phyloP scores from a whole-genome alignment of 805 yeast genomes.

The Nakazawaea pomicola region DNA sequence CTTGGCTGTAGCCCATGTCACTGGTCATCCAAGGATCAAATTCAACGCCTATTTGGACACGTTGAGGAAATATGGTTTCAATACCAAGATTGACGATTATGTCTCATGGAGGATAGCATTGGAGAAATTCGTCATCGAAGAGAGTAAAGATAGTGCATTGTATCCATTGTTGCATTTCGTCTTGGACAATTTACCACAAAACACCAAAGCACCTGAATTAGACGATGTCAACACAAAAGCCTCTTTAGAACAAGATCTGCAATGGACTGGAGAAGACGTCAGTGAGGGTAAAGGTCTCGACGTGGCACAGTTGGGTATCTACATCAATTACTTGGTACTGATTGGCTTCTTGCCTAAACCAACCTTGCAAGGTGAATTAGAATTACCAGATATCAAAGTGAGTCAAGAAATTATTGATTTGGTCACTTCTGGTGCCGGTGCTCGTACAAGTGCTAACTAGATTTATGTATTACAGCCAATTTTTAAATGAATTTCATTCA shows the following conservation, averaged over 20 bases:
- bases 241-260: slow-evolving; percentile 58
- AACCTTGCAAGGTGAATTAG: slow-evolving; percentile 29
- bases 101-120: slow-evolving; percentile 72
- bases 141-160: slow-evolving; percentile 74
- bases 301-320: slow-evolving; percentile 59
- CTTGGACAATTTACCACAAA: slow-evolving; percentile 83
- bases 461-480: neutral
- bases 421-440: slow-evolving; percentile 65
- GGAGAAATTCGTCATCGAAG: slow-evolving; percentile 73
- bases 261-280: slow-evolving; percentile 61
- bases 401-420: slow-evolving; percentile 52
- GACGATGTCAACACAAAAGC: slow-evolving; percentile 79
- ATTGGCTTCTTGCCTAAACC: slow-evolving; percentile 79
- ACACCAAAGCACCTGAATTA: slow-evolving; percentile 92
- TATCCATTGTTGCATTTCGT: slow-evolving; percentile 94
- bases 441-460: slow-evolving; percentile 61
- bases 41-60: slow-evolving; percentile 71
- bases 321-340: slow-evolving; percentile 72
- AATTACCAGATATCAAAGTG: slow-evolving; percentile 55
- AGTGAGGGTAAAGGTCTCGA: slow-evolving; percentile 77
- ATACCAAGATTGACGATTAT: slow-evolving; percentile 58
- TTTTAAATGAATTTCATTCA: no score
- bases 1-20: slow-evolving; percentile 86
- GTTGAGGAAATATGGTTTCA: slow-evolving; percentile 68
- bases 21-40: slow-evolving; percentile 89